These are phyloP conservation scores for Thielaviopsis euricoi DNA, from an alignment of 2,329 filamentous ascomycete genomes.

Conservation along the genomic window DNA sequence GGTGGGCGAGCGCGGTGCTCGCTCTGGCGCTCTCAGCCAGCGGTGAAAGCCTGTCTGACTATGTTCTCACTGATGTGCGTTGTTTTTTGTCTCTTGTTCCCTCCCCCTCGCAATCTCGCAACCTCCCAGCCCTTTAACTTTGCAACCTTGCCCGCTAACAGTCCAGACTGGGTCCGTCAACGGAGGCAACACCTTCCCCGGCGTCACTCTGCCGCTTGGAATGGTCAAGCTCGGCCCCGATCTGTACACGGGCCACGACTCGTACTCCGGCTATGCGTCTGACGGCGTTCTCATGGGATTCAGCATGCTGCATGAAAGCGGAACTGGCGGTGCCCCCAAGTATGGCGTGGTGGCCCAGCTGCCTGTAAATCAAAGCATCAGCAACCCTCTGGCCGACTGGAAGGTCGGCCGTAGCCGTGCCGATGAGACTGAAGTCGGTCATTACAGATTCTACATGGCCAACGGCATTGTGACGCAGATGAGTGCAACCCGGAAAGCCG, in stretches of 20 bases:
- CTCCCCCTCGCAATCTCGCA: neutral
- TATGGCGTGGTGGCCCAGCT: conserved; percentile 50
- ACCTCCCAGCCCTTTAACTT: neutral
- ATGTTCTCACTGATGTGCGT: conserved; percentile 22
- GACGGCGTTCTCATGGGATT: conserved; percentile 40
- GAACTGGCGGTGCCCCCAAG: conserved; percentile 53
- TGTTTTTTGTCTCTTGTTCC: too few relatives aligned
- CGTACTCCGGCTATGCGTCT: conserved; percentile 35
- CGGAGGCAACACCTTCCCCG: conserved; percentile 34
- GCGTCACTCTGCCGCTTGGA: conserved; percentile 29
- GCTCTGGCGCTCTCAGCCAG: neutral
- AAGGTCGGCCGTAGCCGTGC: conserved; percentile 35
- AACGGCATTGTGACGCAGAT: conserved; percentile 42
- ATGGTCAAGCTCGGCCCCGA: conserved; percentile 35
- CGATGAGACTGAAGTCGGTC: conserved; percentile 40
- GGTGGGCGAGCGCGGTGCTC: neutral
- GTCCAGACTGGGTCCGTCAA: conserved; percentile 26
- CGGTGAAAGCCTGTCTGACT: conserved; percentile 17
- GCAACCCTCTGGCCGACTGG: conserved; percentile 37
- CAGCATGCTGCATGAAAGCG: conserved; percentile 48
- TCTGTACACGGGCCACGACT: conserved; percentile 30
- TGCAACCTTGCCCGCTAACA: conserved; percentile 2
- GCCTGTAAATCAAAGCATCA: conserved; percentile 32
- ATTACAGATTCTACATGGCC: conserved; percentile 39
- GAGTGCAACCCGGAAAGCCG: conserved; percentile 37